Evolutionary conservation across 2,329 filamentous ascomycete species (phyloP).

Genomic region (Colletotrichum paranaense): DNA sequence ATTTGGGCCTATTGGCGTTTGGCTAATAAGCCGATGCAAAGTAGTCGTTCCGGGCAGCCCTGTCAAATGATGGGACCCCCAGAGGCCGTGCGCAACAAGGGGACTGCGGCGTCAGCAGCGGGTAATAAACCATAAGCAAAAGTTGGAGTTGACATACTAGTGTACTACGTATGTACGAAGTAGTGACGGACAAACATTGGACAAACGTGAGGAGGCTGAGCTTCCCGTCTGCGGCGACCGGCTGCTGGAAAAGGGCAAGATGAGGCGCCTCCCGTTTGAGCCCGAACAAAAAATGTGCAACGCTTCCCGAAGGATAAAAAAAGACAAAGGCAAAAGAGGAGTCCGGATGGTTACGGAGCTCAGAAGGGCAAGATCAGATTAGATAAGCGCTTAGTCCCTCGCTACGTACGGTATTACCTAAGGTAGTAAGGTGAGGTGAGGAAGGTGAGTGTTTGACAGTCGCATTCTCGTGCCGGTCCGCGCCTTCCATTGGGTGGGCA

Average conservation of each 20-base stretch:
- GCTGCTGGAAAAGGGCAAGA: background rate
- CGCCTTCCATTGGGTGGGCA: background rate
- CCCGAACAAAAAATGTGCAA: background rate
- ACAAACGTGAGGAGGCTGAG: background rate
- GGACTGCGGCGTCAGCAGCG: conserved; percentile 12
- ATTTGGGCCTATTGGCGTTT: background rate
- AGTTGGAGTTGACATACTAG: too few species aligned
- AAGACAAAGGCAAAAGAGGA: background rate
- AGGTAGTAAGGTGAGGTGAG: background rate
- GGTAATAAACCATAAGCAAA: background rate
- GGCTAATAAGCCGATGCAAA: conserved; percentile 3
- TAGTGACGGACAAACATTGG: background rate
- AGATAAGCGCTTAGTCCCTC: conserved; percentile 5
- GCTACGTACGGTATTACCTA: too few species aligned
- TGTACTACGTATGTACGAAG: too few species aligned
- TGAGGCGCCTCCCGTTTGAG: conserved; percentile 15
- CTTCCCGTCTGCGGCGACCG: too few species aligned
- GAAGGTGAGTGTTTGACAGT: background rate
- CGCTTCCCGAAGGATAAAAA: background rate
- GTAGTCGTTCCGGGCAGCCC: conserved; percentile 14
- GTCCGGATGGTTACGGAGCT: background rate
- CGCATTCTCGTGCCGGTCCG: background rate
- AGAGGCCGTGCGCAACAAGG: conserved; percentile 11
- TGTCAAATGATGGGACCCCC: background rate
- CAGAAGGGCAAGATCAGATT: conserved; percentile 5